These are phyloP conservation scores for Penicillium palitans DNA, from an alignment of 2,329 filamentous ascomycete species.

Conservation along the genomic window DNA sequence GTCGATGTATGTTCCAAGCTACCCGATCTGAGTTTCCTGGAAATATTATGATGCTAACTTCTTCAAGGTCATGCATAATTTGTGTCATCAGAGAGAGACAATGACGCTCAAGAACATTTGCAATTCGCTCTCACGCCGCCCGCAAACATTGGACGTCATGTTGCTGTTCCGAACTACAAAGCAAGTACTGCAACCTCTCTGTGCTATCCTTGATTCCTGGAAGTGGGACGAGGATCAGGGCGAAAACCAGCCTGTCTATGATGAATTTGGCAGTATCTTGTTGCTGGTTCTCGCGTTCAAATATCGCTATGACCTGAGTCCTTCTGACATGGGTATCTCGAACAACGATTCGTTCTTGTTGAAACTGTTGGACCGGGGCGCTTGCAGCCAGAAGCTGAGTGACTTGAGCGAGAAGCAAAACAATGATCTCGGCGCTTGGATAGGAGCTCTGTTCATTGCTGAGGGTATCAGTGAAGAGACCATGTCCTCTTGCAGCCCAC, in stretches of 20 bases:
- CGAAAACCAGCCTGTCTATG: constrained; percentile 65
- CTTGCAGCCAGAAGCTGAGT: constrained; percentile 49
- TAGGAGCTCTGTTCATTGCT: constrained; percentile 61
- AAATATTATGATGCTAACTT: constrained; percentile 7
- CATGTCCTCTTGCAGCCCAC: constrained; percentile 63
- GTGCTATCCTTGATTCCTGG: constrained; percentile 62
- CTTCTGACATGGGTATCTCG: constrained; percentile 55
- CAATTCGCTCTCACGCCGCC: constrained; percentile 56
- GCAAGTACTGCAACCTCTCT: constrained; percentile 59
- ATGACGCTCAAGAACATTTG: constrained; percentile 64
- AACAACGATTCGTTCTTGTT: constrained; percentile 56
- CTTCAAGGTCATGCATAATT: constrained; percentile 53
- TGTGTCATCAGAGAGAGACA: constrained; percentile 61
- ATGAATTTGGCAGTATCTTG: constrained; percentile 64
- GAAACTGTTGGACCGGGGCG: constrained; percentile 51
- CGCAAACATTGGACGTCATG: constrained; percentile 59
- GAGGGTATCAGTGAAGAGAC: constrained; percentile 65
- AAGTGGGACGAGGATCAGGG: constrained; percentile 64
- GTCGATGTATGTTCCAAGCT: constrained; percentile 58
- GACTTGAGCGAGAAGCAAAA: constrained; percentile 58
- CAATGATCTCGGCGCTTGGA: constrained; percentile 60
- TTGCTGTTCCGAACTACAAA: constrained; percentile 60
- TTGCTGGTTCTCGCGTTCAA: constrained; percentile 59
- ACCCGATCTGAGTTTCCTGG: not conserved
- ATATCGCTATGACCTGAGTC: constrained; percentile 57